Conservation (phyloP, 2,329 filamentous ascomycete genomes). For the Neoscytalidium dimidiatum region DNA sequence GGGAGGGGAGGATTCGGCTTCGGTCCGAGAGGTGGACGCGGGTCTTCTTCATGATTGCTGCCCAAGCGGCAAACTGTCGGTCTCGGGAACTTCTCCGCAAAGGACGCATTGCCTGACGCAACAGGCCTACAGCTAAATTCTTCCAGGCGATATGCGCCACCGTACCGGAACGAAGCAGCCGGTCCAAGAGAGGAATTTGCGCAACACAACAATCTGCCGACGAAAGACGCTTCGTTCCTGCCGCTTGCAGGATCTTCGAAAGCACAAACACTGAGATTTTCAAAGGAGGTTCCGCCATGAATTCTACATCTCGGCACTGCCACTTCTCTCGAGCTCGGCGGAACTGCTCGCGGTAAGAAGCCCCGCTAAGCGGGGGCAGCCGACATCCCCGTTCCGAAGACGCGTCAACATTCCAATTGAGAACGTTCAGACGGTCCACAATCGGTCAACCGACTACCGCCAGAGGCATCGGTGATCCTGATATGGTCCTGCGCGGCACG, state of each 20-base stretch:
- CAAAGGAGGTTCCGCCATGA: neutral
- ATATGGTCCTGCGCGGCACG: neutral
- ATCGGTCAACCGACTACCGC: neutral
- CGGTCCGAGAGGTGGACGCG: constrained; percentile 9
- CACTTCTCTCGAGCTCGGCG: neutral
- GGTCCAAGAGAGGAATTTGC: neutral
- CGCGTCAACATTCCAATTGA: neutral
- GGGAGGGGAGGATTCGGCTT: constrained; percentile 80
- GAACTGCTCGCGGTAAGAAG: neutral
- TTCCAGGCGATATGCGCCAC: neutral
- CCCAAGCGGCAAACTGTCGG: neutral
- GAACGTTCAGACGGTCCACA: neutral
- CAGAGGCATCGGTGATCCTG: neutral
- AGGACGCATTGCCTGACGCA: neutral
- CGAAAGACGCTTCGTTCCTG: neutral
- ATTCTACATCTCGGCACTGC: neutral
- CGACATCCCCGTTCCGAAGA: constrained; percentile 1
- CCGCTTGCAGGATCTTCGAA: neutral
- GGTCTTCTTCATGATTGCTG: neutral
- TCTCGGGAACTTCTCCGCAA: neutral
- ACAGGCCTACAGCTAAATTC: constrained; percentile 7
- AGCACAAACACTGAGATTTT: neutral
- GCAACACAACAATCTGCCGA: neutral
- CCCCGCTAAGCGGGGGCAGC: neutral
- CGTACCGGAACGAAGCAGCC: neutral